These are phyloP conservation scores for Metrosideros polymorpha DNA, from an alignment of 441 rosid genomes.

Conservation along the genomic window DNA sequence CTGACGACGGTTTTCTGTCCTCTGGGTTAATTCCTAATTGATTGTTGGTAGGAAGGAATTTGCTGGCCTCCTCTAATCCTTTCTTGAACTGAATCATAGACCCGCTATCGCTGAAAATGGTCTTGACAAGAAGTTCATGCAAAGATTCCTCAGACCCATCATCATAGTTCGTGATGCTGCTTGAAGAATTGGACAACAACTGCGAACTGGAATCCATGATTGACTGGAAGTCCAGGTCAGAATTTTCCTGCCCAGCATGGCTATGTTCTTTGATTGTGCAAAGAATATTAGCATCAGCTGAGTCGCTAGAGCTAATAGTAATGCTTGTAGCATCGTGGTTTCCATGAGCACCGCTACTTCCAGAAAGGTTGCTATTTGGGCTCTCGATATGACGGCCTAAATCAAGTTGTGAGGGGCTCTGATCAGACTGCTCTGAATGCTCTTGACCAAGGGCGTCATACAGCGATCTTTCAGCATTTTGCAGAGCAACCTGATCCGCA, in stretches of 20 bases:
- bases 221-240: neutral
- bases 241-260: neutral
- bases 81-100: neutral
- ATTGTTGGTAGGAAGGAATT: neutral
- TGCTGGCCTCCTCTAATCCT: conserved; percentile 1
- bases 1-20: neutral
- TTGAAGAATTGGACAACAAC: neutral
- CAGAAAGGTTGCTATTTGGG: neutral
- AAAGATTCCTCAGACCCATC: neutral
- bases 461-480: neutral
- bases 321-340: neutral
- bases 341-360: neutral
- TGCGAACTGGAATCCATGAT: neutral
- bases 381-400: neutral
- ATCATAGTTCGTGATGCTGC: neutral
- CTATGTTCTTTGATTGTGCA: neutral
- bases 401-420: neutral
- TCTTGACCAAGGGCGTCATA: neutral
- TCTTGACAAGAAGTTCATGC: neutral
- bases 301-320: neutral
- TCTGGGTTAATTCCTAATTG: neutral
- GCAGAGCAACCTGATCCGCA: neutral
- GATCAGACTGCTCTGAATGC: neutral
- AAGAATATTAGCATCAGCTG: neutral
- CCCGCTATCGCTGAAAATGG: neutral